These are phyloP conservation scores for Candida rishiriensis DNA, from an alignment of 805 yeast species.

Conservation along the genomic window DNA sequence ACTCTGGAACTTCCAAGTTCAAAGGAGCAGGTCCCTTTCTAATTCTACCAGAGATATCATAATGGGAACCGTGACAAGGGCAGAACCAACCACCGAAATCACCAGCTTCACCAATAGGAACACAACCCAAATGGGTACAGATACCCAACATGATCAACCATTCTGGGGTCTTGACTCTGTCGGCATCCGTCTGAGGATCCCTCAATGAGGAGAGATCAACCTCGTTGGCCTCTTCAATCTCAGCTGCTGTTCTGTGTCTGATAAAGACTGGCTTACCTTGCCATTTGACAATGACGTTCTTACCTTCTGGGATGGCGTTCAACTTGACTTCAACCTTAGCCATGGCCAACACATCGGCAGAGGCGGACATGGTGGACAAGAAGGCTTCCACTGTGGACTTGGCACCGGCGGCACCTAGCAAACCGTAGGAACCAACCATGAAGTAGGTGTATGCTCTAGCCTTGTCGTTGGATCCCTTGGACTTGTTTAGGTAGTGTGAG, in stretches of 20 bases:
- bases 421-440: slow-evolving; percentile 95
- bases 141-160: slow-evolving; percentile 99
- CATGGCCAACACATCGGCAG: slow-evolving; percentile 98
- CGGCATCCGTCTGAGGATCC: slow-evolving; percentile 91
- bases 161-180: slow-evolving; percentile 94
- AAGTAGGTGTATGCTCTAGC: slow-evolving; percentile 88
- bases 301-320: slow-evolving; percentile 92
- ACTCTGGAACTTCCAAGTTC: slow-evolving; percentile 94
- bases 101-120: slow-evolving; percentile 99
- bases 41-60: slow-evolving; percentile 99
- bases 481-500: slow-evolving; percentile 69
- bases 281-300: slow-evolving; percentile 98
- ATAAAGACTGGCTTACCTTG: slow-evolving; percentile 99
- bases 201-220: slow-evolving; percentile 76
- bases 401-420: slow-evolving; percentile 89
- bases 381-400: slow-evolving; percentile 93
- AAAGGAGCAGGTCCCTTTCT: slow-evolving; percentile 99
- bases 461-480: slow-evolving; percentile 61
- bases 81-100: slow-evolving; percentile 99
- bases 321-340: slow-evolving; percentile 98
- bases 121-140: slow-evolving; percentile 99
- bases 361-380: slow-evolving; percentile 90
- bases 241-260: slow-evolving; percentile 94
- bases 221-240: slow-evolving; percentile 89
- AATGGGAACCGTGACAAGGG: slow-evolving; percentile 99